A percentile compares a stretch with the other conserved stretches of the same genome.
Evolutionary conservation across 2,329 filamentous ascomycete species (phyloP).

Genomic region (Epichloe hybrida): DNA sequence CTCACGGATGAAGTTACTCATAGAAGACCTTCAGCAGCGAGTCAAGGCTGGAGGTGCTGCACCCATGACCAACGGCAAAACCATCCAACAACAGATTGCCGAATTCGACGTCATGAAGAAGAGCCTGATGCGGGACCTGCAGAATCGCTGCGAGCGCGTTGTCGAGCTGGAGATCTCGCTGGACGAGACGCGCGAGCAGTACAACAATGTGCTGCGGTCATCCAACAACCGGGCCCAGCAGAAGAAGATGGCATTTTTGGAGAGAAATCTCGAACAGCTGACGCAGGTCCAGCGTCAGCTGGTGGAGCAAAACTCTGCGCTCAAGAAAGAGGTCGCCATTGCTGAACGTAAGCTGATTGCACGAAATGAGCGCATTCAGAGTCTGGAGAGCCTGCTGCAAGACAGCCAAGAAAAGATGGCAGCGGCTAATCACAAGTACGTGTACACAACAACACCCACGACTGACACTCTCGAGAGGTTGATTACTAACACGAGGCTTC

Average conservation of each 20-base stretch:
- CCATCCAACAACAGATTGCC: slow-evolving; percentile 91
- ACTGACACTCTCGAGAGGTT: neutral
- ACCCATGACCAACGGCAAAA: slow-evolving; percentile 70
- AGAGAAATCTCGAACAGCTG: slow-evolving; percentile 93
- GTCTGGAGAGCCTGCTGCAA: slow-evolving; percentile 79
- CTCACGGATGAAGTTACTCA: slow-evolving; percentile 61
- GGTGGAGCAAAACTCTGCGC: slow-evolving; percentile 88
- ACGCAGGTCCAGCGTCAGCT: slow-evolving; percentile 95
- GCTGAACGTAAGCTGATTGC: slow-evolving; percentile 95
- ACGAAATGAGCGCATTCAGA: slow-evolving; percentile 91
- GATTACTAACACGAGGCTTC: neutral
- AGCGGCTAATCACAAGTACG: slow-evolving; percentile 90
- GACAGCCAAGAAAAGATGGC: slow-evolving; percentile 98
- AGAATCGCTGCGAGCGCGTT: slow-evolving; percentile 95
- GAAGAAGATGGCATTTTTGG: slow-evolving; percentile 99
- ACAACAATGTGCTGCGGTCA: slow-evolving; percentile 93
- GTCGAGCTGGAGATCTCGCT: slow-evolving; percentile 96
- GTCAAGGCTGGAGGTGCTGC: slow-evolving; percentile 45
- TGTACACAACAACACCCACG: slow-evolving; percentile 10
- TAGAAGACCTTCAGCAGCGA: slow-evolving; percentile 66
- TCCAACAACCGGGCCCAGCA: slow-evolving; percentile 98
- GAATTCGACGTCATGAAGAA: slow-evolving; percentile 99
- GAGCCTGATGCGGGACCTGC: slow-evolving; percentile 93
- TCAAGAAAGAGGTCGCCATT: slow-evolving; percentile 99
- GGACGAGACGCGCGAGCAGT: slow-evolving; percentile 95